Percentiles rank a stretch among this genome's conserved stretches.
Evolutionary conservation across 139 green algal species (phyloP).

Genomic region (Volvox africanus): DNA sequence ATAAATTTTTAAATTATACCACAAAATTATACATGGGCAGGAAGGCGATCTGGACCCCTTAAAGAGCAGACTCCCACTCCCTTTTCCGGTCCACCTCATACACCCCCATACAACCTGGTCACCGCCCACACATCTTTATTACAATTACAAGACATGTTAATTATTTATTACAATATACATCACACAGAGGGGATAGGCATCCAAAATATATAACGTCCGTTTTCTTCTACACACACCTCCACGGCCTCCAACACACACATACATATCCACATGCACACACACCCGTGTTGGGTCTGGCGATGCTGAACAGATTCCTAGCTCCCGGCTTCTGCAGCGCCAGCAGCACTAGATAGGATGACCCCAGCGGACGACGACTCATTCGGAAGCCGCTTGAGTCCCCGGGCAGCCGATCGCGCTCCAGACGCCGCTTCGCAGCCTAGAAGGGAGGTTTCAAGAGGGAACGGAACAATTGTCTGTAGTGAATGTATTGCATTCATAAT

Average conservation of each 20-base stretch:
- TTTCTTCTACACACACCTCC: too few species aligned
- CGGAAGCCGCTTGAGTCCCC: constrained; percentile 71
- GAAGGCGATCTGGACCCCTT: too few species aligned
- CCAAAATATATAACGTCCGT: too few species aligned
- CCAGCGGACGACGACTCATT: constrained; percentile 61
- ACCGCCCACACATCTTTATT: too few species aligned
- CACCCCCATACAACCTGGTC: neutral
- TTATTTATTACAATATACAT: too few species aligned
- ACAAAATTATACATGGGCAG: too few species aligned
- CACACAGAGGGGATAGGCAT: too few species aligned
- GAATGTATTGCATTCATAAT: too few species aligned
- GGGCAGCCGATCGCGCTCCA: constrained; percentile 66
- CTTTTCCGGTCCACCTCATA: neutral
- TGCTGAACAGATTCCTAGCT: constrained; percentile 62
- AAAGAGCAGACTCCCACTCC: neutral
- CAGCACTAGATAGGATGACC: constrained; percentile 62
- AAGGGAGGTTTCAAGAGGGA: neutral
- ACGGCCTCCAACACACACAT: too few species aligned
- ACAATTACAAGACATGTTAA: too few species aligned
- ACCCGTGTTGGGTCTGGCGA: constrained; percentile 81
- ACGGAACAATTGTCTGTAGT: neutral
- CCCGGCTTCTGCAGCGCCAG: constrained; percentile 75
- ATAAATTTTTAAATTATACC: too few species aligned
- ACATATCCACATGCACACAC: neutral
- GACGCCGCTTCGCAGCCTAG: constrained; percentile 47